phyloP scores from a whole-genome alignment of 2,329 filamentous ascomycete species.

The Ophiostoma fasciatum region DNA sequence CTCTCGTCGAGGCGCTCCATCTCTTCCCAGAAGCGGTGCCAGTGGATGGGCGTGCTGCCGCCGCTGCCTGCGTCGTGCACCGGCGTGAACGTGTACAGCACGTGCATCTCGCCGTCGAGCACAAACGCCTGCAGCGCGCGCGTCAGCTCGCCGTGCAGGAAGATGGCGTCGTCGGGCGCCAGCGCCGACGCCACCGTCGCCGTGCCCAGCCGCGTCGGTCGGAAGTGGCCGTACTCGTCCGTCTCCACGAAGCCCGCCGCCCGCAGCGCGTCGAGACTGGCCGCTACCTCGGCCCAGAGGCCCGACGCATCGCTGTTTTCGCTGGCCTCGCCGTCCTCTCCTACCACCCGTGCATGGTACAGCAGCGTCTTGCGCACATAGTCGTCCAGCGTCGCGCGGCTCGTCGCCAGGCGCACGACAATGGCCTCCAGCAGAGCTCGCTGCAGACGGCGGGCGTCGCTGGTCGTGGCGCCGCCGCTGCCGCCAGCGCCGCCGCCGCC shows the following conservation, averaged over 20 bases:
- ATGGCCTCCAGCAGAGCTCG: constrained; percentile 59
- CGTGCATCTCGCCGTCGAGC: constrained; percentile 68
- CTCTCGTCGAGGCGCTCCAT: constrained; percentile 58
- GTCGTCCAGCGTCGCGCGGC: constrained; percentile 47
- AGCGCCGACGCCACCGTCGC: constrained; percentile 60
- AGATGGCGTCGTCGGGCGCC: constrained; percentile 60
- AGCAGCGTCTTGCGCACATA: constrained; percentile 56
- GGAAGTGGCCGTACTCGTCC: constrained; percentile 35
- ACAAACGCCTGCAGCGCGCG: constrained; percentile 58
- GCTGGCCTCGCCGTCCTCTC: constrained; percentile 15
- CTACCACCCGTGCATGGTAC: constrained; percentile 36
- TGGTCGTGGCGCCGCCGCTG: neutral
- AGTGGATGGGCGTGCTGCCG: constrained; percentile 42
- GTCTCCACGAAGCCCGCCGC: constrained; percentile 30
- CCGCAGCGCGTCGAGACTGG: constrained; percentile 29
- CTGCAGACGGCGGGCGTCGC: constrained; percentile 51
- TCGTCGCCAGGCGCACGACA: constrained; percentile 51
- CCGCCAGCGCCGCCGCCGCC: neutral
- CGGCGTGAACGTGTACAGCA: constrained; percentile 64
- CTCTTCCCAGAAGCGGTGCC: constrained; percentile 57
- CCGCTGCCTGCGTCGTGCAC: constrained; percentile 36
- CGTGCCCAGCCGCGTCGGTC: constrained; percentile 49
- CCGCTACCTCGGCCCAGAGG: constrained; percentile 31
- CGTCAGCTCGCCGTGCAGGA: constrained; percentile 54
- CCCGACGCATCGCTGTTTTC: constrained; percentile 21